Base-by-base conservation (phyloP, 75 land plant species). In the Pinus taeda region DNA sequence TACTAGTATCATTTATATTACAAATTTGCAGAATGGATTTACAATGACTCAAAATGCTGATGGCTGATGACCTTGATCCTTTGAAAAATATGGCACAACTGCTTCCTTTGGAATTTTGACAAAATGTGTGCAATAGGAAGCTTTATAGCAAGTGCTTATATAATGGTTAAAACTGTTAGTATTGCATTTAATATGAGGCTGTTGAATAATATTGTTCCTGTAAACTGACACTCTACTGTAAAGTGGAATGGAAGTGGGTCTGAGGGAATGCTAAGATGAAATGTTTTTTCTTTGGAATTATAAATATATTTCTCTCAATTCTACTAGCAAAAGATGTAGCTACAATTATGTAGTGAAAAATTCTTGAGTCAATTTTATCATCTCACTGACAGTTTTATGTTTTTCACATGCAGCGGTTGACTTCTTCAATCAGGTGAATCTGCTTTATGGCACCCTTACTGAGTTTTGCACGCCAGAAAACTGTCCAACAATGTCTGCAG, bases 401-500 rank as follows among this genome's bases (percentile, higher is more conserved):
- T 20, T 76, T 63, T 13, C 24, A 49, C 71, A 76, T 86, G 81
- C 95, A 94, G 97, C 95, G 85, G 95, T 94, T 6, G 97, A 94
- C 76, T 94, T 94, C 86, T 94, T 94, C 86, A 94, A 94, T 66
- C 97, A 94, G 77, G 97, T 94, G 84, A 94, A 94, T 78, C 77
- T 94, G 71, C 95, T 94, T 24, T 92, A 90, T 88, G 92, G 95
- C 63, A 94, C 97, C 56, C 89, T 94, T 45, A 89, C 97, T 15
- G 97, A 94, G 82, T 94, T 94, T 76, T 94, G 97, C 77, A 94
- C 95, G 22, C 82, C 95, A 58, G 92, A 92, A 62, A 92, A 88
- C 71, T 94, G 97, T 61, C 95, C 95, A 60, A 94, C 92, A 58
- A 94, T 94, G 97, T 81, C 97, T 71, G 97, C 97, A 29, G 97